A percentile compares a stretch with the other conserved stretches of the same genome.
phyloP scores from a whole-genome alignment of 164 flowering plant genomes.

The Amborella trichopoda region DNA sequence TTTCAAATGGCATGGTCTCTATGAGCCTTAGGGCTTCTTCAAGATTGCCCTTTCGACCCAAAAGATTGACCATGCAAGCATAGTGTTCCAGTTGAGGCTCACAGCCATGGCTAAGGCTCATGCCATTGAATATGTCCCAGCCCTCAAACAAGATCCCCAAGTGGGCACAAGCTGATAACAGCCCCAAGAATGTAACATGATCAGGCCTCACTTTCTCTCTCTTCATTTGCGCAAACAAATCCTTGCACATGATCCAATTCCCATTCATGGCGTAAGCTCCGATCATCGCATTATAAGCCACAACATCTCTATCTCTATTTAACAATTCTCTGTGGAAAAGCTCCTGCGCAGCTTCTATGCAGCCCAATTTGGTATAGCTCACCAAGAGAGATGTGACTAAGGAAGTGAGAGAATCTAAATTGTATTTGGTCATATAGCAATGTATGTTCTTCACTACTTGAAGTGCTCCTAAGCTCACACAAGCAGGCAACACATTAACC shows the following conservation, averaged over 20 bases:
- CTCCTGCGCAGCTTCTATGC: constrained; percentile 39
- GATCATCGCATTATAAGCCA: constrained; percentile 54
- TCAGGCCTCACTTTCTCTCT: constrained; percentile 29
- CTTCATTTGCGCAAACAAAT: constrained; percentile 30
- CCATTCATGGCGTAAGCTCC: constrained; percentile 51
- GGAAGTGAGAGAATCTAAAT: constrained; percentile 15
- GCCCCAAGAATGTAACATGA: constrained; percentile 36
- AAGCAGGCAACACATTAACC: constrained; percentile 48
- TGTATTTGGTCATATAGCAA: constrained; percentile 28
- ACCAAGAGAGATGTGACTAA: constrained; percentile 33
- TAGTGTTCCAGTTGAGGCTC: constrained; percentile 52
- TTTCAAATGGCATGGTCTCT: constrained; percentile 29
- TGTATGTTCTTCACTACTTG: constrained; percentile 38
- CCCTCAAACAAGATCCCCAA: constrained; percentile 49
- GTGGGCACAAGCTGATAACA: constrained; percentile 52
- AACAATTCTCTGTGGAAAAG: constrained; percentile 37
- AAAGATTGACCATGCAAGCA: constrained; percentile 61
- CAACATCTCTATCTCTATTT: constrained; percentile 23
- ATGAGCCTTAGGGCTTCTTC: constrained; percentile 38
- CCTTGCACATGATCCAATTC: constrained; percentile 25
- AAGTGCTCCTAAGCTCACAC: constrained; percentile 37
- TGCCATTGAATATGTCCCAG: constrained; percentile 32
- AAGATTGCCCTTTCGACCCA: constrained; percentile 41
- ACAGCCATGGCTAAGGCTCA: constrained; percentile 26
- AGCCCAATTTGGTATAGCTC: constrained; percentile 56